These are phyloP conservation scores for Capsella rubella DNA, from an alignment of 441 rosid species.

Conservation along the genomic window DNA sequence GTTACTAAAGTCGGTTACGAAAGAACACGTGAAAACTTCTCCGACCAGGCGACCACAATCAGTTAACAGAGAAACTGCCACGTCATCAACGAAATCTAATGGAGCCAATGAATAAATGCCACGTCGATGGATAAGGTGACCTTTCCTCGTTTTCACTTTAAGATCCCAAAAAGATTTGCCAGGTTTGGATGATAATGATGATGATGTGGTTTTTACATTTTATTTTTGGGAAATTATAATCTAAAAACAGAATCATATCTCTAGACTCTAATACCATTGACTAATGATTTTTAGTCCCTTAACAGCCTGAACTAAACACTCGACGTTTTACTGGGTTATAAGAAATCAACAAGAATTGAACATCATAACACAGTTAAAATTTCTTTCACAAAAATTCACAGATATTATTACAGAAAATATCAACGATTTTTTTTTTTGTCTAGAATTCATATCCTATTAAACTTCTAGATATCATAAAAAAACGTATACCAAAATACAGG, in stretches of 20 bases:
- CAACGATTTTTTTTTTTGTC: not conserved
- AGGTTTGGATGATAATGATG: conserved; percentile 30
- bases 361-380: not conserved
- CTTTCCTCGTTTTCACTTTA: conserved; percentile 36
- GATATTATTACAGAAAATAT: not conserved
- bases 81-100: conserved; percentile 53
- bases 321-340: not conserved
- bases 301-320: not conserved
- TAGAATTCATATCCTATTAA: not conserved
- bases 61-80: conserved; percentile 41
- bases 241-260: conserved; percentile 21
- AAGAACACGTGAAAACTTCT: conserved; percentile 52
- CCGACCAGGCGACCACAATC: conserved; percentile 43
- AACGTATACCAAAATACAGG: not conserved
- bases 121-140: conserved; percentile 56
- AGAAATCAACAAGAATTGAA: not conserved
- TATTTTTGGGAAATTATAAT: not conserved
- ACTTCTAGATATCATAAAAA: not conserved
- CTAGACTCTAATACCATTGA: not conserved
- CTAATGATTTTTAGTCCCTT: not conserved
- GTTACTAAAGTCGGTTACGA: conserved; percentile 30
- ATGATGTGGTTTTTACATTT: conserved; percentile 21
- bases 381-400: not conserved
- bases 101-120: conserved; percentile 46
- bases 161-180: conserved; percentile 47